These are phyloP conservation scores for Amyloporia xantha DNA, from an alignment of 768 basidiomycete species.

Conservation along the genomic window DNA sequence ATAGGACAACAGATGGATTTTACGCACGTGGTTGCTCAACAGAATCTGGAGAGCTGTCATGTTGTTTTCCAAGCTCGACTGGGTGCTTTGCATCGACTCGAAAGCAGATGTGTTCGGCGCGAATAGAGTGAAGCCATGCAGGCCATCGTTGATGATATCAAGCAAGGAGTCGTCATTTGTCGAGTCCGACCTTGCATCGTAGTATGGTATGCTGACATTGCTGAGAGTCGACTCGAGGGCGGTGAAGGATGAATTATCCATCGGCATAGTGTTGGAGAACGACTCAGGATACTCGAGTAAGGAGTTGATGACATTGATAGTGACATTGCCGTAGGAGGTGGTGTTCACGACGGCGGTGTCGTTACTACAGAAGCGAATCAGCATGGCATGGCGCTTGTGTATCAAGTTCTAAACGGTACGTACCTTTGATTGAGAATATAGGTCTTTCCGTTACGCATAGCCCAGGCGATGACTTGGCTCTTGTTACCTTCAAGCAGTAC, in stretches of 20 bases:
- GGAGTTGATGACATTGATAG: slow-evolving; percentile 42
- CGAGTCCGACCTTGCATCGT: slow-evolving; percentile 22
- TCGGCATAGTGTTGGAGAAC: slow-evolving; percentile 34
- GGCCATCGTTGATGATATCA: slow-evolving; percentile 27
- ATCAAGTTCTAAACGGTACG: not conserved
- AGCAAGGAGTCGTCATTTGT: slow-evolving; percentile 31
- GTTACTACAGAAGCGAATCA: slow-evolving; percentile 17
- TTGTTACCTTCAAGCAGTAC: slow-evolving; percentile 53
- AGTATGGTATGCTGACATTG: slow-evolving; percentile 20
- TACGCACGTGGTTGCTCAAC: slow-evolving; percentile 54
- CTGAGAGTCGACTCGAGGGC: slow-evolving; percentile 24
- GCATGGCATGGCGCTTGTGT: not conserved
- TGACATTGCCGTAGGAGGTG: slow-evolving; percentile 31
- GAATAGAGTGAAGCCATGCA: slow-evolving; percentile 60
- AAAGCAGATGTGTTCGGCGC: slow-evolving; percentile 53
- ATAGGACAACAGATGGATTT: no score
- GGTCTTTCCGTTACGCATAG: slow-evolving; percentile 30
- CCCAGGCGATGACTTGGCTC: slow-evolving; percentile 50
- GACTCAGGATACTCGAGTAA: slow-evolving; percentile 49
- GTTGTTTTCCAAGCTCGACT: slow-evolving; percentile 36
- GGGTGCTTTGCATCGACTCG: slow-evolving; percentile 26
- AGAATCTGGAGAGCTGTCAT: slow-evolving; percentile 37
- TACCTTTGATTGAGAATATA: slow-evolving; percentile 46
- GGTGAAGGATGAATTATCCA: slow-evolving; percentile 36
- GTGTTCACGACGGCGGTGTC: slow-evolving; percentile 34